Evolutionary conservation across 2,329 filamentous ascomycete species (phyloP).

Genomic region (Paecilomyces dactylethromorphus): DNA sequence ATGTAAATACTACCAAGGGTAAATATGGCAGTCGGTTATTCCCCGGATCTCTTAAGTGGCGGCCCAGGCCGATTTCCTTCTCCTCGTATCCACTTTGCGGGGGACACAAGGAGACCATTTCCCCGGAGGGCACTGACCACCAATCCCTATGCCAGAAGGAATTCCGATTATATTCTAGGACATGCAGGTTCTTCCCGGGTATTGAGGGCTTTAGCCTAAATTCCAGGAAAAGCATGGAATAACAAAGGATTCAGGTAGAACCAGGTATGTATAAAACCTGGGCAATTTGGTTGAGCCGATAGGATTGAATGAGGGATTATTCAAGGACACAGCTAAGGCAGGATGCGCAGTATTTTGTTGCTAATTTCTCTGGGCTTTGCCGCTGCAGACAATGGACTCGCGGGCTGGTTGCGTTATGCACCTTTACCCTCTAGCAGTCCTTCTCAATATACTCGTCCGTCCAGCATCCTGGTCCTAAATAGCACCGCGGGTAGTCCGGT

Average conservation of each 20-base stretch:
- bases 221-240: neutral
- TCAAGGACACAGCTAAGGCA: neutral
- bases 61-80: neutral
- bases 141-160: neutral
- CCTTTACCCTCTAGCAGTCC: constrained; percentile 37
- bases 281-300: neutral
- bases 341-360: constrained; percentile 5
- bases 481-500: constrained; percentile 50
- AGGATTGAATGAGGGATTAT: neutral
- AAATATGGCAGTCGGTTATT: neutral
- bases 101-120: neutral
- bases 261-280: neutral
- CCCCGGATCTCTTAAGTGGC: neutral
- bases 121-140: neutral
- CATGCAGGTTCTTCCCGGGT: neutral
- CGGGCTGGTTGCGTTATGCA: constrained; percentile 61
- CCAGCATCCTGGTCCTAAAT: constrained; percentile 49
- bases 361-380: constrained; percentile 19
- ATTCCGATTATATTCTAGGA: neutral
- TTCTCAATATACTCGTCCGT: constrained; percentile 39
- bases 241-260: neutral
- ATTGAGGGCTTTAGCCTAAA: neutral
- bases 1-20: neutral
- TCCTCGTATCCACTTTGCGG: neutral
- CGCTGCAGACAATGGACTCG: constrained; percentile 54